These are phyloP conservation scores for Yamadazyma tumulicola DNA, from an alignment of 805 yeast genomes.

Conservation along the genomic window DNA sequence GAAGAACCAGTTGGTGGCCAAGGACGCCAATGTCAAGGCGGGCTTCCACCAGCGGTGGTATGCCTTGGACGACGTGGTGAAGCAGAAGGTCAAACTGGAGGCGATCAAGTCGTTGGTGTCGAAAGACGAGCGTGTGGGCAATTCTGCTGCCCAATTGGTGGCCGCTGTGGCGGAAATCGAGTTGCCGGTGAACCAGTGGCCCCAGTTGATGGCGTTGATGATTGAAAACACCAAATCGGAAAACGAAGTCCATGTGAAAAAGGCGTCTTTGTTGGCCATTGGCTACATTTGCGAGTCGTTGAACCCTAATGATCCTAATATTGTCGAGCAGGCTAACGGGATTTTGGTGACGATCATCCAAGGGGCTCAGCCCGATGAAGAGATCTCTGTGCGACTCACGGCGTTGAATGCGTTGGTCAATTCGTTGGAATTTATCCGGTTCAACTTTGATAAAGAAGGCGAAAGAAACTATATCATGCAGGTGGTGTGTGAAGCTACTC, in stretches of 20 bases:
- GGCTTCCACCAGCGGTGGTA: slow-evolving; percentile 76
- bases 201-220: slow-evolving; percentile 74
- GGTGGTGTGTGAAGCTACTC: slow-evolving; percentile 99
- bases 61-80: slow-evolving; percentile 50
- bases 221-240: slow-evolving; percentile 83
- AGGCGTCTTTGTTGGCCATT: slow-evolving; percentile 82
- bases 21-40: slow-evolving; percentile 57
- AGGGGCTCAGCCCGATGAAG: slow-evolving; percentile 86
- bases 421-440: slow-evolving; percentile 84
- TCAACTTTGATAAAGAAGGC: slow-evolving; percentile 87
- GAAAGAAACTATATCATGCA: slow-evolving; percentile 98
- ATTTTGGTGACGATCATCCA: slow-evolving; percentile 93
- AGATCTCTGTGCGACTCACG: slow-evolving; percentile 76
- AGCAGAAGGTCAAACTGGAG: slow-evolving; percentile 60
- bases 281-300: slow-evolving; percentile 96
- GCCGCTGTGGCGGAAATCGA: slow-evolving; percentile 98
- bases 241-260: slow-evolving; percentile 74
- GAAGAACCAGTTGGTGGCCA: slow-evolving; percentile 85
- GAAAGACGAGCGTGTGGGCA: slow-evolving; percentile 73
- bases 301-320: slow-evolving; percentile 74
- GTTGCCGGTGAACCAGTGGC: slow-evolving; percentile 85
- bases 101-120: slow-evolving; percentile 59
- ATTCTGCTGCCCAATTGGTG: slow-evolving; percentile 87
- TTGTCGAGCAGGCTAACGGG: slow-evolving; percentile 83
- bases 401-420: slow-evolving; percentile 90